phyloP scores from a whole-genome alignment of 495 filamentous ascomycete species.

The Tuber brumale region DNA sequence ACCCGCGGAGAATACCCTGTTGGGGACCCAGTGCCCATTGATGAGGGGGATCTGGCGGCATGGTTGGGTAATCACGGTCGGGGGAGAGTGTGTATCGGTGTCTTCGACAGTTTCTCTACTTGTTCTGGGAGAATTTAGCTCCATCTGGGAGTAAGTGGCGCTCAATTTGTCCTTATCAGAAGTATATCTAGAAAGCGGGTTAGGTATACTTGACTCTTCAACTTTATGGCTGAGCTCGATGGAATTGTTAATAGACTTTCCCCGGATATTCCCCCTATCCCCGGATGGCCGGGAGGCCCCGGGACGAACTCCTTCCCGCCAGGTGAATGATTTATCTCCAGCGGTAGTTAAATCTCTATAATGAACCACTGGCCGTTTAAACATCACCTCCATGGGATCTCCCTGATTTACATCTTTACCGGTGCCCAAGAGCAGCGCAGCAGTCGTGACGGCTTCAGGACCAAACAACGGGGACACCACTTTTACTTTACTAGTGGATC shows the following conservation, averaged over 20 bases:
- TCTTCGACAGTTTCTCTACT: neutral
- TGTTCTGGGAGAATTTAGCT: neutral
- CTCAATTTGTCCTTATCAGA: neutral
- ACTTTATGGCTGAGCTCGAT: neutral
- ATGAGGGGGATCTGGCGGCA: neutral
- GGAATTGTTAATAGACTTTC: neutral
- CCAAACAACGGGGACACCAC: neutral
- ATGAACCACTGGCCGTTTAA: neutral
- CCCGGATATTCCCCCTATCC: neutral
- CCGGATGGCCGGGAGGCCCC: neutral
- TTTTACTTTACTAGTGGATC: neutral
- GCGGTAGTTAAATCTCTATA: neutral
- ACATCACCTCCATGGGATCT: neutral
- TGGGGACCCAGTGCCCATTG: neutral
- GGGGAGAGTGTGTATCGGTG: neutral
- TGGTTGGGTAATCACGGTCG: neutral
- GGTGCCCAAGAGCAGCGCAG: neutral
- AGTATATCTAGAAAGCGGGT: neutral
- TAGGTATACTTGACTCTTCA: neutral
- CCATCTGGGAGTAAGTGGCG: neutral
- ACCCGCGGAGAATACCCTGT: fast-evolving
- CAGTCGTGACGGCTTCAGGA: neutral
- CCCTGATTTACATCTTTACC: neutral
- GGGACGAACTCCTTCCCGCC: neutral
- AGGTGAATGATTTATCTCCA: neutral